Evolutionary conservation across 352 stramenopile genomes (phyloP), one percentile per base, ranked within the genome.

Genomic region (Globisporangium paddicum): DNA sequence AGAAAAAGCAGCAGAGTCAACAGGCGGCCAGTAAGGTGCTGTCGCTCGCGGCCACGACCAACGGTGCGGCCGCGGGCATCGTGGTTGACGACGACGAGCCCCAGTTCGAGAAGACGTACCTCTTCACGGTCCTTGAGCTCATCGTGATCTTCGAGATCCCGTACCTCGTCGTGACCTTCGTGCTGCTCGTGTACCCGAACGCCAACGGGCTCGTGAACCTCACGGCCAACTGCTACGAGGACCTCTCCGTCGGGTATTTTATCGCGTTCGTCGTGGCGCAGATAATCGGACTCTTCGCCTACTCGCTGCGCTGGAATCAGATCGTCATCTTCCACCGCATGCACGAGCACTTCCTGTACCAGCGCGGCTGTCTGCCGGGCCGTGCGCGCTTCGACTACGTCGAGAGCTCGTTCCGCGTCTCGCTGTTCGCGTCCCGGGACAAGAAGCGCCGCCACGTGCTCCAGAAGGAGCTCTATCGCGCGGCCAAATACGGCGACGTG

Each of bases 311-410:
- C 1, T 93, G 81, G 81, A 75, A 85, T 34, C 84, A 93, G 57
- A 89, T 93, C 56, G 66, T 86, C 21, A 66, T 93, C 26, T 93
- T 93, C 57, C 82, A 93, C 40, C 70, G 76, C 37, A 63, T 93
- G 63, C 84, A 90, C 55, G 79, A 89, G 47, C 81, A 91, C 35
- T 85, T 90, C 50, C 66, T 91, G 18, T 90, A 79, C 46, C 84
- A 93, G 58, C 68, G 75, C 5, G 81, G 81, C 30, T 86, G 73
- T 55, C 58, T 86, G 0, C 79, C 79, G 5, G 79, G 78, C 1
- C 68, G 75, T 6, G 80, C 77, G 16, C 75, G 79, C 16, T 87
- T 91, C 21, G 81, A 89, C 49, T 86, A 87, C 40, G 69, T 86
- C 10, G 77, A 87, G 42, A 61, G 67, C 13, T 86, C 73, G 26